Percentiles rank a stretch among this genome's conserved stretches.
phyloP scores from a whole-genome alignment of 768 basidiomycete species.

The Boletellus sp. region DNA sequence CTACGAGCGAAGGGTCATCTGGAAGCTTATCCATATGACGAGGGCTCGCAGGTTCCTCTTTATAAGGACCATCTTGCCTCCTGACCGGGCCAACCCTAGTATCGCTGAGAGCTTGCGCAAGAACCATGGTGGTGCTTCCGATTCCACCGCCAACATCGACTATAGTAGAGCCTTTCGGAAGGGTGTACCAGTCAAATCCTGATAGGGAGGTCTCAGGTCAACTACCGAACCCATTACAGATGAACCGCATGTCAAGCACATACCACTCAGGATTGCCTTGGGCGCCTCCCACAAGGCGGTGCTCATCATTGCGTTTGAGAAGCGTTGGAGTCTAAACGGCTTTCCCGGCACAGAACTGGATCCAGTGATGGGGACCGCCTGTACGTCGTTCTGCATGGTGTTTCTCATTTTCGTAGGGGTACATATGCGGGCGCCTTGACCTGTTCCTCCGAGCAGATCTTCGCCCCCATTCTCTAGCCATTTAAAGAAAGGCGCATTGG shows the following conservation, averaged over 20 bases:
- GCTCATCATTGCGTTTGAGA: slow-evolving; percentile 74
- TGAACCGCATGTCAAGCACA: slow-evolving; percentile 6
- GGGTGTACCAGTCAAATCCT: slow-evolving; percentile 59
- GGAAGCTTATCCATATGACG: neutral
- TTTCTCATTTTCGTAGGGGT: neutral
- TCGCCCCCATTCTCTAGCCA: slow-evolving; percentile 66
- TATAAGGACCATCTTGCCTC: neutral
- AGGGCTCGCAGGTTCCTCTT: neutral
- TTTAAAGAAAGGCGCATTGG: slow-evolving; percentile 54
- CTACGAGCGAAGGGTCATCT: neutral
- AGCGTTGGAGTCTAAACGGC: slow-evolving; percentile 57
- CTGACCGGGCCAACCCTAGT: neutral
- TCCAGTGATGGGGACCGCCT: neutral
- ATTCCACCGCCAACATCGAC: slow-evolving; percentile 73
- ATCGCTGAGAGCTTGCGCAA: slow-evolving; percentile 36
- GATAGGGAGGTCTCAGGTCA: neutral
- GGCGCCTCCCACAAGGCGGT: slow-evolving; percentile 70
- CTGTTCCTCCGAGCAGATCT: slow-evolving; percentile 24
- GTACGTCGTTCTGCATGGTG: neutral
- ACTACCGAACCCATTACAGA: neutral
- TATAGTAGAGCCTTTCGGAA: slow-evolving; percentile 48
- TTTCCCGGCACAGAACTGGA: slow-evolving; percentile 23
- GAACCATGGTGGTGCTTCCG: slow-evolving; percentile 47
- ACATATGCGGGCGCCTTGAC: slow-evolving; percentile 13
- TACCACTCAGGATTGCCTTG: slow-evolving; percentile 54